These are phyloP conservation scores for Wilcoxina mikolae DNA, from an alignment of 495 filamentous ascomycete species.

Conservation along the genomic window DNA sequence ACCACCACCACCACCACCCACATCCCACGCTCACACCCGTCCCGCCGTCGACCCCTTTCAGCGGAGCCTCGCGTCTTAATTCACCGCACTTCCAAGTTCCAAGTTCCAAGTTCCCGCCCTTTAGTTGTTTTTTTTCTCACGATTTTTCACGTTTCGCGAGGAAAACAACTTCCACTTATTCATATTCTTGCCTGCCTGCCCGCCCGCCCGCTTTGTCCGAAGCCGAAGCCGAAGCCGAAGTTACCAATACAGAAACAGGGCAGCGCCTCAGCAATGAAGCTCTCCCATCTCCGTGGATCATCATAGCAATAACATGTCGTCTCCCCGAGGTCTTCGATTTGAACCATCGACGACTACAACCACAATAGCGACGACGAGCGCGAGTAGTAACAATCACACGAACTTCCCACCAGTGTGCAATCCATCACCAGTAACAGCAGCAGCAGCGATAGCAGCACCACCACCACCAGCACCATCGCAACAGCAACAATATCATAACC, in stretches of 20 bases:
- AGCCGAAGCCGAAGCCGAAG: too few relatives aligned
- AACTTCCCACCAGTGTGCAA: neutral
- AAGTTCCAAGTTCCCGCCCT: too few relatives aligned
- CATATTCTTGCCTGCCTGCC: too few relatives aligned
- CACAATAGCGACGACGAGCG: neutral
- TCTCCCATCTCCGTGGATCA: constrained; percentile 7
- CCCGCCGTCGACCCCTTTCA: too few relatives aligned
- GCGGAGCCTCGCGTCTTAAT: too few relatives aligned
- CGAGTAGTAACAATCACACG: neutral
- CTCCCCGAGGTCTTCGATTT: constrained; percentile 26
- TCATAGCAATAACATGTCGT: constrained; percentile 23
- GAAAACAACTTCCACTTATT: too few relatives aligned
- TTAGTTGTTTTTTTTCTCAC: too few relatives aligned
- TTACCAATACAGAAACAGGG: neutral
- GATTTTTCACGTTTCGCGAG: too few relatives aligned
- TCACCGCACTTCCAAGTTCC: too few relatives aligned
- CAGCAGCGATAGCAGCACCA: constrained; percentile 2
- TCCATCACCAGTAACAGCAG: neutral
- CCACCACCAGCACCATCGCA: constrained; percentile 9
- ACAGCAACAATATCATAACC: constrained; percentile 5
- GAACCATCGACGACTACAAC: constrained; percentile 24
- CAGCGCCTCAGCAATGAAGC: constrained; percentile 10
- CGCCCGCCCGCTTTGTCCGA: too few relatives aligned
- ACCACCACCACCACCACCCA: neutral
- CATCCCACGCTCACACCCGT: neutral